Evolutionary conservation across 331 rosid species (phyloP).

Genomic region (Rosa hybrid): DNA sequence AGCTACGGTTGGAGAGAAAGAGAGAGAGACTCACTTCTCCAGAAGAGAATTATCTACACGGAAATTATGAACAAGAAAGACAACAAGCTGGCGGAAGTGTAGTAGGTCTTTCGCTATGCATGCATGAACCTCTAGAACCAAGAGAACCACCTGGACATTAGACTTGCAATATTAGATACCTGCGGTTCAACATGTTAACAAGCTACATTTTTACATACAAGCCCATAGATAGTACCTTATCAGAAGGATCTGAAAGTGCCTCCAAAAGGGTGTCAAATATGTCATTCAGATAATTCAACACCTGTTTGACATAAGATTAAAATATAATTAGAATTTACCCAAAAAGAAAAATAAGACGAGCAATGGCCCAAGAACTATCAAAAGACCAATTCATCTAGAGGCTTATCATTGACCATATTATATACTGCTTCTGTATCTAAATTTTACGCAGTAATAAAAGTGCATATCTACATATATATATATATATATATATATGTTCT

Average conservation of each 20-base stretch:
- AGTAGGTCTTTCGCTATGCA: slow-evolving; percentile 83
- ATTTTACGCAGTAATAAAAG: neutral
- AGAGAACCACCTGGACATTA: slow-evolving; percentile 81
- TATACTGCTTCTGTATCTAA: neutral
- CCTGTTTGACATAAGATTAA: slow-evolving; percentile 52
- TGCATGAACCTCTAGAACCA: slow-evolving; percentile 95
- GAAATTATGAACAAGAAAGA: slow-evolving; percentile 78
- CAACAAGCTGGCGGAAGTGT: slow-evolving; percentile 84
- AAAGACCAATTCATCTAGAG: neutral
- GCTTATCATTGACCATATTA: neutral
- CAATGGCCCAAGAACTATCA: neutral
- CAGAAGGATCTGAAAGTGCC: slow-evolving; percentile 94
- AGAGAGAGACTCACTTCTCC: slow-evolving; percentile 67
- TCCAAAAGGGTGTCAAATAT: slow-evolving; percentile 75
- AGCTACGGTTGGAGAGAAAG: neutral
- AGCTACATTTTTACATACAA: neutral
- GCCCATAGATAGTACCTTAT: slow-evolving; percentile 55
- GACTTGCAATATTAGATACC: slow-evolving; percentile 24
- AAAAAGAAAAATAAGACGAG: neutral
- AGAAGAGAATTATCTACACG: slow-evolving; percentile 78
- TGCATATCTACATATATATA: neutral
- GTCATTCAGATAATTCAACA: slow-evolving; percentile 65
- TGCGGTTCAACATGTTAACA: slow-evolving; percentile 9
- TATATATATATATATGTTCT: neutral
- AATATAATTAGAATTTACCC: neutral